Evolutionary conservation across 73 alveolate species (phyloP), one percentile per base, ranked within the genome.

Genomic region (Loxodes magnus): DNA sequence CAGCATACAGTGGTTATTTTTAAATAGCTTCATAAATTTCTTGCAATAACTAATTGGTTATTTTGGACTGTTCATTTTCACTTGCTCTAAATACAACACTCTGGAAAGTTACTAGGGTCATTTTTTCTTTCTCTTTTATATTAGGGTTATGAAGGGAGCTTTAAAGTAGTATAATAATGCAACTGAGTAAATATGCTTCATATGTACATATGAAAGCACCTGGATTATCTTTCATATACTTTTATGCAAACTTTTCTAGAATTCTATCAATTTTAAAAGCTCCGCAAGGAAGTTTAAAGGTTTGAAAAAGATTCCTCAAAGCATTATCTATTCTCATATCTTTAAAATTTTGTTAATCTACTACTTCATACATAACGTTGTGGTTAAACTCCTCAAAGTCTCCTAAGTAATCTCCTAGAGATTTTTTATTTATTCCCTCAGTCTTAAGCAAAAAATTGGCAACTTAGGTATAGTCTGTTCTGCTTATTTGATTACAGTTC

Each of bases 191-290:
- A 66, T 63, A 89, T 35, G 82, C 77, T 50, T 93, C 72, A 67
- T 92, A 94, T 5, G 97, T 78, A 52, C 64, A 66, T 9, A 75
- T 76, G 60, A 78, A 64, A 16, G 77, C 64, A 31, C 60, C 75
- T 15, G 88, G 90, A 56, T 88, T 93, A 74, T 93, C 99, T 37
- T 51, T 70, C 50, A 66, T 77, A 67, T 65, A 88, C 74, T 89
- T 84, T 10, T 79, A 87, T 10, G 96, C 94, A 55, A 93, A 93
- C 56, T 71, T 93, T 60, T 88, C 83, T 74, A 93, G 77, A 21
- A 93, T 82, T 61, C 97, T 77, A 72, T 93, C 99, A 2, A 93
- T 94, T 64, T 84, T 71, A 67, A 84, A 87, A 2, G 96, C 96
- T 81, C 84, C 98, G 23, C 96, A 85, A 21, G 98, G 98, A 21